These are phyloP conservation scores for Kwoniella shivajii DNA, from an alignment of 1,284 basidiomycete species.

Conservation along the genomic window DNA sequence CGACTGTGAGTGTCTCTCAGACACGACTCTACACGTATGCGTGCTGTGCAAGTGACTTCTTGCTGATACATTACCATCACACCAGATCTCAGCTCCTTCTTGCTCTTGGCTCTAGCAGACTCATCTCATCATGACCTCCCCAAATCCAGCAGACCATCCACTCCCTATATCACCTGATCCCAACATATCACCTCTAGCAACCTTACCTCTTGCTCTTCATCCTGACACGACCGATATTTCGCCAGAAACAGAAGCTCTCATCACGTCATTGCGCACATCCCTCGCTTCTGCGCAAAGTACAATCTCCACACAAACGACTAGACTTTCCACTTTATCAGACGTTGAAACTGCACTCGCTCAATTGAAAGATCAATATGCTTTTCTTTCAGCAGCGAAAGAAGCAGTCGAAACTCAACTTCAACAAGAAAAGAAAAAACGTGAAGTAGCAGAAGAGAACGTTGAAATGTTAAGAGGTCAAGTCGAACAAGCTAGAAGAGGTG, in stretches of 20 bases:
- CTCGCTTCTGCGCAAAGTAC: slow-evolving; percentile 32
- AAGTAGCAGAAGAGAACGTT: slow-evolving; percentile 80
- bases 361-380: slow-evolving; percentile 46
- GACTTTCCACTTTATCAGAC: slow-evolving; percentile 30
- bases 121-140: slow-evolving; percentile 8
- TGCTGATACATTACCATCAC: too few relatives aligned
- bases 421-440: slow-evolving; percentile 63
- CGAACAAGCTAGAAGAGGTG: slow-evolving; percentile 84
- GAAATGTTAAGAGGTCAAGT: slow-evolving; percentile 77
- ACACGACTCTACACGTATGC: too few relatives aligned
- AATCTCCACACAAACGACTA: slow-evolving; percentile 28
- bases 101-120: not conserved
- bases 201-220: slow-evolving; percentile 7
- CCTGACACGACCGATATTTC: not conserved
- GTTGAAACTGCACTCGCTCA: slow-evolving; percentile 44
- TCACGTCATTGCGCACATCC: slow-evolving; percentile 27
- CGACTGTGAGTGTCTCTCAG: too few relatives aligned
- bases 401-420: slow-evolving; percentile 65
- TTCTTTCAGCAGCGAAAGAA: slow-evolving; percentile 44
- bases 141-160: slow-evolving; percentile 16
- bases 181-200: slow-evolving; percentile 1
- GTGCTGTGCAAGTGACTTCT: too few relatives aligned
- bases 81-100: not conserved
- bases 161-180: slow-evolving; percentile 17
- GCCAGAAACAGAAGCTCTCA: slow-evolving; percentile 14